Evolutionary conservation across 225 moss, liverwort and hornwort genomes (phyloP).

Genomic region (Physcomitrellopsis africana): DNA sequence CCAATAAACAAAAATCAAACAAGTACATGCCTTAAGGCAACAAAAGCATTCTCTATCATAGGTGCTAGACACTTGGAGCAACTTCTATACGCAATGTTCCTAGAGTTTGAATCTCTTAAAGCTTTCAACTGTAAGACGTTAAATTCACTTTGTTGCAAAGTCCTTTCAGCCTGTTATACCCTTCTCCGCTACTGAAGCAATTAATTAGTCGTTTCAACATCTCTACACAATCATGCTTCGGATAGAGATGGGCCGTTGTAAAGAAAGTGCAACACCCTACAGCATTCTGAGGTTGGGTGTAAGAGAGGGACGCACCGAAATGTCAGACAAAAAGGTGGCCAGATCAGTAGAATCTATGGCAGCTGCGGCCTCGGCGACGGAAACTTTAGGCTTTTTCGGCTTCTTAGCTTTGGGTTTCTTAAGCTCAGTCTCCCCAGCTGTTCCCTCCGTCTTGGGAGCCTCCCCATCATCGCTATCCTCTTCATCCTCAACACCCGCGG

Average conservation of each 20-base stretch:
- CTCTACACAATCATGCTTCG: too few species aligned
- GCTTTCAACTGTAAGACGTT: too few species aligned
- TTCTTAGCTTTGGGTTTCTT: constrained; percentile 86
- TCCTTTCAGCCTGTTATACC: too few species aligned
- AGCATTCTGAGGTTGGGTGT: neutral
- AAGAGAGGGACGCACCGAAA: constrained; percentile 48
- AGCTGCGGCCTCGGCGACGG: constrained; percentile 81
- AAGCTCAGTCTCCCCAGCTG: constrained; percentile 34
- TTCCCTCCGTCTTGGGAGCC: constrained; percentile 36
- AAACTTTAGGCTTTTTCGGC: constrained; percentile 89
- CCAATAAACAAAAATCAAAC: neutral
- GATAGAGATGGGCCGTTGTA: too few species aligned
- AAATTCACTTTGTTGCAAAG: too few species aligned
- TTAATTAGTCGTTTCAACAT: too few species aligned
- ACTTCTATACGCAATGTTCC: too few species aligned
- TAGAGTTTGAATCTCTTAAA: too few species aligned
- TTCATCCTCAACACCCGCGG: constrained; percentile 63
- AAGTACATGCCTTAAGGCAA: neutral
- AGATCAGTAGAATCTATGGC: constrained; percentile 72
- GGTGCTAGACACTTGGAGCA: too few species aligned
- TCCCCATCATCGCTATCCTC: constrained; percentile 71
- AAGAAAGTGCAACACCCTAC: constrained; percentile 13
- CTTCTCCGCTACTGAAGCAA: too few species aligned
- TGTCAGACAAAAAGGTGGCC: constrained; percentile 70
- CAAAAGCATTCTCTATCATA: too few species aligned